Percentiles rank a stretch among this genome's conserved stretches.
phyloP scores from a whole-genome alignment of 495 filamentous ascomycete species.

The Aspergillus baeticus region DNA sequence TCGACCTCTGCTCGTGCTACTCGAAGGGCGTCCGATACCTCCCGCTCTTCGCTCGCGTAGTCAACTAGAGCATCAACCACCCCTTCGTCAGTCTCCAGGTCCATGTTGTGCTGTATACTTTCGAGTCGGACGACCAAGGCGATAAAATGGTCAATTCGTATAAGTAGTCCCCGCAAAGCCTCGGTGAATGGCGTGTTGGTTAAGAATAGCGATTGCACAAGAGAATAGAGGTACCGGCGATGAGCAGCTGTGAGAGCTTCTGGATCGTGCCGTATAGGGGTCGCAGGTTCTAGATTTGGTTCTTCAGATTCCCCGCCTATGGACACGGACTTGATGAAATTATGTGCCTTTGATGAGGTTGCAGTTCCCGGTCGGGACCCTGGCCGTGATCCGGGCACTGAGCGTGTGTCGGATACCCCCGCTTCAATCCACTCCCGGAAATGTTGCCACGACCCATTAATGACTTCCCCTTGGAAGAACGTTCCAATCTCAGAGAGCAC shows the following conservation, averaged over 20 bases:
- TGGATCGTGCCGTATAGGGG: conserved; percentile 64
- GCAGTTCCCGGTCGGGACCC: conserved; percentile 43
- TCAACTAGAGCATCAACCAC: conserved; percentile 72
- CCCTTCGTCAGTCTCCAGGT: conserved; percentile 75
- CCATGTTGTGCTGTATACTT: conserved; percentile 65
- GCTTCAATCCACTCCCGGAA: conserved; percentile 59
- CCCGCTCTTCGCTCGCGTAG: conserved; percentile 64
- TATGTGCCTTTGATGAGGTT: conserved; percentile 26
- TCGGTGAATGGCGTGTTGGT: conserved; percentile 66
- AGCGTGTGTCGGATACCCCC: conserved; percentile 22
- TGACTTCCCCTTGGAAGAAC: conserved; percentile 88
- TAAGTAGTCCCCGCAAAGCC: conserved; percentile 67
- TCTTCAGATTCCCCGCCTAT: conserved; percentile 18
- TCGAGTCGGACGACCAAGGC: conserved; percentile 72
- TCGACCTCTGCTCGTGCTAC: conserved; percentile 33
- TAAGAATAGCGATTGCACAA: conserved; percentile 69
- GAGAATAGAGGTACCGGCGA: conserved; percentile 64
- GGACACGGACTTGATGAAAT: neutral
- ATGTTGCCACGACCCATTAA: conserved; percentile 70
- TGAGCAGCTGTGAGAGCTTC: conserved; percentile 81
- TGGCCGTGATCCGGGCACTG: conserved; percentile 40
- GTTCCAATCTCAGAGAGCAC: conserved; percentile 80
- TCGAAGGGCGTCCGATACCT: conserved; percentile 57
- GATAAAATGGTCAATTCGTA: conserved; percentile 72
- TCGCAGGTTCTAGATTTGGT: conserved; percentile 10